Evolutionary conservation across 2,329 filamentous ascomycete species (phyloP).

Genomic region (Eutypa lata): DNA sequence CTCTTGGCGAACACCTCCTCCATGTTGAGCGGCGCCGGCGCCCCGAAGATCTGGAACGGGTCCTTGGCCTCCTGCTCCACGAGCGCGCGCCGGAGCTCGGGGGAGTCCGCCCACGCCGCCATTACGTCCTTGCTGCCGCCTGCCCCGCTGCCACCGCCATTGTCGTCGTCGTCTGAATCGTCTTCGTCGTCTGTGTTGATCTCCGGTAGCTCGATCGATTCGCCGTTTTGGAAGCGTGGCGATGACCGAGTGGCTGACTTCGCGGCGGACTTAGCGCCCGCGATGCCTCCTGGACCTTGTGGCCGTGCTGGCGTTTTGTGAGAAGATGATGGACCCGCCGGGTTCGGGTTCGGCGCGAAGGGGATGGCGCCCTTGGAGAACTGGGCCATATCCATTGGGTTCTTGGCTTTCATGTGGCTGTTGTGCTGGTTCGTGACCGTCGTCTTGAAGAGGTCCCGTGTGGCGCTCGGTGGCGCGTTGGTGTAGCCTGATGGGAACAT

Average conservation of each 20-base stretch:
- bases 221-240: slow-evolving; percentile 83
- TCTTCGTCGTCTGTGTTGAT: slow-evolving; percentile 95
- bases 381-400: slow-evolving; percentile 81
- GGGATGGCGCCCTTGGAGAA: slow-evolving; percentile 86
- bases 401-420: slow-evolving; percentile 58
- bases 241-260: slow-evolving; percentile 68
- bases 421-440: slow-evolving; percentile 66
- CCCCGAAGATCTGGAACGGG: slow-evolving; percentile 82
- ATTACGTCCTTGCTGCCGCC: slow-evolving; percentile 56
- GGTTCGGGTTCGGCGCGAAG: slow-evolving; percentile 70
- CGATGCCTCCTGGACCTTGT: slow-evolving; percentile 43
- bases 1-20: slow-evolving; percentile 94
- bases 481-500: slow-evolving; percentile 60
- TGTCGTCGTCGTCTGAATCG: slow-evolving; percentile 61
- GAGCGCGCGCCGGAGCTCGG: slow-evolving; percentile 73
- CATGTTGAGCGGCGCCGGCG: slow-evolving; percentile 84
- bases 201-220: slow-evolving; percentile 87
- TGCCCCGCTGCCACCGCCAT: slow-evolving; percentile 66
- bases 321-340: slow-evolving; percentile 39
- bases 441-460: slow-evolving; percentile 62
- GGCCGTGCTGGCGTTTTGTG: slow-evolving; percentile 70
- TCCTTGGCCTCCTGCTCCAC: slow-evolving; percentile 82
- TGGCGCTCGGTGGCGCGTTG: slow-evolving; percentile 51
- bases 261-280: slow-evolving; percentile 50
- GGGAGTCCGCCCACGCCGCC: slow-evolving; percentile 85